Base-by-base conservation (phyloP, 257 asterid genomes). In the Leptodermis oblonga region DNA sequence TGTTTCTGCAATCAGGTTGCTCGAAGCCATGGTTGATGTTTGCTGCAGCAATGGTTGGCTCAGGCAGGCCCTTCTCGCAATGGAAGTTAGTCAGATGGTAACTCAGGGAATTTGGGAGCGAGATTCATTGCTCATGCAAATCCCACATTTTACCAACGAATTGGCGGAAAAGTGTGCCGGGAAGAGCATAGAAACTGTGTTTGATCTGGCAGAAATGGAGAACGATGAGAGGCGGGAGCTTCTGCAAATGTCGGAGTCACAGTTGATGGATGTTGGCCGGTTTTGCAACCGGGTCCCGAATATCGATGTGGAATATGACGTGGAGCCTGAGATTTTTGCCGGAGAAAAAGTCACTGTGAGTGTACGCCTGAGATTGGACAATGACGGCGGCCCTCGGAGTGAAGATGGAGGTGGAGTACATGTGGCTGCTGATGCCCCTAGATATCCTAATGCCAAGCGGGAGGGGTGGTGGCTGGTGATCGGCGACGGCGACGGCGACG, bases 31-130 rank as follows among this genome's bases (percentile, higher is more conserved):
- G 82, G 82, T 80, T 25, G 85, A 80, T 77, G 85, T 80, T 33
- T 74, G 77, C 20, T 77, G 80, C 53, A 77, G 85, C 64, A 77
- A 53, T 9, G 84, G 85, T 7, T 80, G 79, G 78, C 80, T 77
- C 15, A 80, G 69, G 48, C 79, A 74, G 43, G 77, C 82, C 23
- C 69, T 80, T 43, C 69, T 80, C 22, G 67, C 82, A 9, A 80
- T 80, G 82, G 82, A 77, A 58, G 76, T 74, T 78, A 77, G 82
- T 70, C 82, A 80, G 51, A 80, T 80, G 82, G 78, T 80, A 4
- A 80, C 85, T 20, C 85, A 77, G 41, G 85, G 75, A n/a, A 77
- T 80, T 80, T 80, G 82, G 85, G 80, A 67, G 59, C 74, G 76
- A 2, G 85, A 80, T 52, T 76, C 79, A 0, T 65, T 69, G 81